Percentiles rank a stretch among this genome's conserved stretches.
phyloP scores from a whole-genome alignment of 2,329 filamentous ascomycete genomes.

The Fusarium sp. region DNA sequence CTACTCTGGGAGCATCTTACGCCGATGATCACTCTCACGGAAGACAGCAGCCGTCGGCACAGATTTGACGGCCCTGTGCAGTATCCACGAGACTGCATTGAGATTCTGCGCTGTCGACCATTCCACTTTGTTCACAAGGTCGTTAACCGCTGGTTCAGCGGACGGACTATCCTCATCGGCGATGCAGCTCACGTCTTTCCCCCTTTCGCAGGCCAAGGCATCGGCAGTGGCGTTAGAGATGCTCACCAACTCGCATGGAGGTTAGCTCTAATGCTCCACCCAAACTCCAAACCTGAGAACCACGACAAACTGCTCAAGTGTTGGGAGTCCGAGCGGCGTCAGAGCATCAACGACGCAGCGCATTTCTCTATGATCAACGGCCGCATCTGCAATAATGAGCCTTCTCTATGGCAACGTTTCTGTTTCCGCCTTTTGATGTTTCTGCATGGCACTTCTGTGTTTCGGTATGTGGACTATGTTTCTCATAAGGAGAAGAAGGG shows the following conservation, averaged over 20 bases:
- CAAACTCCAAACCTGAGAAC: background rate
- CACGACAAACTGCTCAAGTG: background rate
- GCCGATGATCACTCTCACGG: background rate
- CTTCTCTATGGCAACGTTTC: background rate
- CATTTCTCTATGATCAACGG: background rate
- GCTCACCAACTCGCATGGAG: background rate
- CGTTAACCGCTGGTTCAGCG: background rate
- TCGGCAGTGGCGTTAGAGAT: background rate
- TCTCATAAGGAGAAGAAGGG: background rate
- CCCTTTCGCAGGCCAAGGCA: background rate
- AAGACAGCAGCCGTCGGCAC: accelerated
- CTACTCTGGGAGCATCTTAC: background rate
- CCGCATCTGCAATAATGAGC: background rate
- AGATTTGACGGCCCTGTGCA: background rate
- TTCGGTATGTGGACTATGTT: background rate
- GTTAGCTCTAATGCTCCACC: background rate
- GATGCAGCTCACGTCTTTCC: background rate
- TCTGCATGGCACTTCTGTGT: accelerated
- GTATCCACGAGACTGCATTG: background rate
- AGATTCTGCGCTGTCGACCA: background rate
- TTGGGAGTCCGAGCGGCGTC: background rate
- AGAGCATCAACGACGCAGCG: background rate
- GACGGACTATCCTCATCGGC: background rate
- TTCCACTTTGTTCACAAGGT: background rate
- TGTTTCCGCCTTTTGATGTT: background rate